Base-by-base conservation (phyloP, 2,329 filamentous ascomycete genomes). In the Talaromyces verruculosus region DNA sequence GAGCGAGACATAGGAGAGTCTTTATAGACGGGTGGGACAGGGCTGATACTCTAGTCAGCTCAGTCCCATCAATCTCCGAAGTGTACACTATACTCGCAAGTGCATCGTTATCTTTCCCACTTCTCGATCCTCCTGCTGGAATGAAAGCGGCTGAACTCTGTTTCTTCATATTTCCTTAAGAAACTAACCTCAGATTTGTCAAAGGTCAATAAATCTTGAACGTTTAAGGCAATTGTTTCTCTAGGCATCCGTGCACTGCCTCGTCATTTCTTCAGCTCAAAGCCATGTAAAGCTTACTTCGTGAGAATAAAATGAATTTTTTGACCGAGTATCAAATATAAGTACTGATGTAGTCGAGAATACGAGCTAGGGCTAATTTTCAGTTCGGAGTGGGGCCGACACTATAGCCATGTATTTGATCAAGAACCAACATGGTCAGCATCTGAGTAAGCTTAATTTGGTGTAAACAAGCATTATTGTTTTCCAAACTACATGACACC, bases 351-450 rank as follows among this genome's bases (percentile, higher is more conserved):
- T 33, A 33, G 6, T 11, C 17, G 30, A 2, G 15, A 10, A 53
- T 35, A 53, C 49, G 49, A 55, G 17, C 17, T 55, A 55, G 51
- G 51, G 51, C 51, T 55, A n/a, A 35, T 35, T 35, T 13, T 33
- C 17, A 35, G 8, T n/a, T 55, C 51, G 51, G 51, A 2, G 51
- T 55, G 51, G 51, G 51, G 51, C 51, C 51, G 51, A 55, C 51
- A 33, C 49, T 53, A 30, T 53, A 53, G 13, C 45, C 17, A 49
- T 22, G 45, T 25, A 25, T 49, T 5, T 49, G 22, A 28, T 49
- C 7, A 49, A 15, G 5, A 49, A 28, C 11, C 22, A 49, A 49
- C 45, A 13, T 49, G 45, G 11, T 49, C 1, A 49, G 45, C 45
- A 2, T 28, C 45, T 28, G 22, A 25, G 22, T 49, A 28, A 17